A percentile compares a stretch with the other conserved stretches of the same genome.
Evolutionary conservation across 306 rosid genomes (phyloP).

Genomic region (Betula pendula): DNA sequence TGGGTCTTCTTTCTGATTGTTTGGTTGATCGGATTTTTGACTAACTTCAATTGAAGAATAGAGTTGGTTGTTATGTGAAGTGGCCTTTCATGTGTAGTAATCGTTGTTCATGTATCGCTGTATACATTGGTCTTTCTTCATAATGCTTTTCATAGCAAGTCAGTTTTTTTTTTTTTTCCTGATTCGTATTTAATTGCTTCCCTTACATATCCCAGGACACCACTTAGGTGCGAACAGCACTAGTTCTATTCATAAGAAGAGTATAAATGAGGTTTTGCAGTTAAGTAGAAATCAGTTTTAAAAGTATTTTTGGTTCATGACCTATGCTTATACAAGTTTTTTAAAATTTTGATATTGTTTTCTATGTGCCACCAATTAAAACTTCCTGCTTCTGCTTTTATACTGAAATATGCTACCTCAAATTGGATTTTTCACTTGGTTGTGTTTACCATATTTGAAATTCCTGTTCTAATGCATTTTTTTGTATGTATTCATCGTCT

Average conservation of each 20-base stretch:
- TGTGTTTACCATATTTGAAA: not conserved
- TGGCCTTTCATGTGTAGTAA: not conserved
- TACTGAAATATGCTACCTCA: not conserved
- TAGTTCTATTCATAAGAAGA: not conserved
- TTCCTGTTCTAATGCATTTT: not conserved
- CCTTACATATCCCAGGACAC: not conserved
- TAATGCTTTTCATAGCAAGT: not conserved
- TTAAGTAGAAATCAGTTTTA: not conserved
- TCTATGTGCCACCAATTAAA: not conserved
- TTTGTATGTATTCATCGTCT: constrained; percentile 13
- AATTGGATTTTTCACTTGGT: not conserved
- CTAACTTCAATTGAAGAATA: not conserved
- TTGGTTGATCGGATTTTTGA: not conserved
- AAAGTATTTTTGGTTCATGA: not conserved
- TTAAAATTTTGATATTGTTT: not conserved
- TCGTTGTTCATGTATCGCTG: not conserved
- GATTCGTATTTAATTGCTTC: not conserved
- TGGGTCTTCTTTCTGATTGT: not conserved
- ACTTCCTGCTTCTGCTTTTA: not conserved
- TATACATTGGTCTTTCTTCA: not conserved
- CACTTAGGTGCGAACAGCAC: not conserved
- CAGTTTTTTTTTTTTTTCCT: not conserved
- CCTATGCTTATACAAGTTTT: not conserved
- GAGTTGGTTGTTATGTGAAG: not conserved
- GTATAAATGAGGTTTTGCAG: not conserved